Percentiles rank a stretch among this genome's conserved stretches.
Evolutionary conservation across 768 basidiomycete species (phyloP).

Genomic region (Tulasnella sp.): DNA sequence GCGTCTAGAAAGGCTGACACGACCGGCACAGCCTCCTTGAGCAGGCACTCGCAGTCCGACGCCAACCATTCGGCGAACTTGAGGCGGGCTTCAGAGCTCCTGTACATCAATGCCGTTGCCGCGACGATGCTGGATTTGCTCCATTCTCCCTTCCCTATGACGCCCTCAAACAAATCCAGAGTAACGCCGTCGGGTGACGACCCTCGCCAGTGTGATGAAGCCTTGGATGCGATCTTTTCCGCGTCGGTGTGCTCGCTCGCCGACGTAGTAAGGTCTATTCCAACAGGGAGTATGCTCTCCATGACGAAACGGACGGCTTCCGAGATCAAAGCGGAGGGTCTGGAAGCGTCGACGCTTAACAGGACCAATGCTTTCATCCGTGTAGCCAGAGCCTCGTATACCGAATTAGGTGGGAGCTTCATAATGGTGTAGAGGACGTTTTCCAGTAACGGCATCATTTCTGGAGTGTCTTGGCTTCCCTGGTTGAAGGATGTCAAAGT

Average conservation of each 20-base stretch:
- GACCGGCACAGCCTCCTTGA: neutral
- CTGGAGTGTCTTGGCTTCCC: neutral
- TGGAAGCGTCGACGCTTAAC: neutral
- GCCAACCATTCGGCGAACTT: neutral
- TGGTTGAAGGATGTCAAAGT: slow-evolving; percentile 32
- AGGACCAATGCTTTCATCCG: neutral
- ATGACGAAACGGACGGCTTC: neutral
- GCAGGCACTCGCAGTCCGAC: neutral
- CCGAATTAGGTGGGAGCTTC: slow-evolving; percentile 3
- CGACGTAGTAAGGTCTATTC: neutral
- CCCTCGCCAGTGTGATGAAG: neutral
- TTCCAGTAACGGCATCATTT: neutral
- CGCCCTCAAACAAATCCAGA: neutral
- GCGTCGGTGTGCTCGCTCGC: neutral
- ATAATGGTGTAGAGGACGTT: neutral
- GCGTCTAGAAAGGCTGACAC: slow-evolving; percentile 3
- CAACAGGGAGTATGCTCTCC: neutral
- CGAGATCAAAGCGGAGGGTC: neutral
- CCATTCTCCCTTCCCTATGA: neutral
- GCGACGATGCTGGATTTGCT: neutral
- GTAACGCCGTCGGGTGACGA: neutral
- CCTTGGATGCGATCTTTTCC: neutral
- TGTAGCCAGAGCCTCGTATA: neutral
- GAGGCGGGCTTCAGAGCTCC: neutral
- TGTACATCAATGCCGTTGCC: neutral